Percentiles rank a stretch among this genome's conserved stretches.
phyloP scores from a whole-genome alignment of 257 asterid genomes.

The Thymus quinquecostatus region DNA sequence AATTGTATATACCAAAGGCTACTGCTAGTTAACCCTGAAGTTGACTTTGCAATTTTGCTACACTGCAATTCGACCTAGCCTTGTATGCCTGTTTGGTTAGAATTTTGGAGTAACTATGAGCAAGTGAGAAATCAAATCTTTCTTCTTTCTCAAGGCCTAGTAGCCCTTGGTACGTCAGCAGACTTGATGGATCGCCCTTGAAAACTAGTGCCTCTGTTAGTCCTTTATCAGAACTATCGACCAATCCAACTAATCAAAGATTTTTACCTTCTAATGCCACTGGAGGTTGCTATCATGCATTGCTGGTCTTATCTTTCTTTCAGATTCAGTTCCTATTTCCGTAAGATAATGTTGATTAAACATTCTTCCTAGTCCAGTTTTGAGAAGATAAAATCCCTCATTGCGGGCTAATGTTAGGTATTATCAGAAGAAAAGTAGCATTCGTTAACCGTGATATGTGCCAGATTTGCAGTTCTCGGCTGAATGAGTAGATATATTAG shows the following conservation, averaged over 20 bases:
- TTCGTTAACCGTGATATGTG: too few species aligned
- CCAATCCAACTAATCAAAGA: not conserved
- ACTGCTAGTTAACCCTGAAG: not conserved
- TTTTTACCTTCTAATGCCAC: not conserved
- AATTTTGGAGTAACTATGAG: conserved; percentile 6
- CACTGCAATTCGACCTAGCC: not conserved
- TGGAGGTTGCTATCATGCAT: not conserved
- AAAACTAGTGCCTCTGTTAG: too few species aligned
- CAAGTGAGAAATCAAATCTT: conserved; percentile 12
- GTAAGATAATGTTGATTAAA: not conserved
- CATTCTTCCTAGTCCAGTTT: not conserved
- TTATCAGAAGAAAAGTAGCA: too few species aligned
- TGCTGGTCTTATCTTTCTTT: too few species aligned
- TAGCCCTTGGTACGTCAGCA: not conserved
- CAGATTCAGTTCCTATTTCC: not conserved
- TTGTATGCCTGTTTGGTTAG: conserved; percentile 6
- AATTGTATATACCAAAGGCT: too few species aligned
- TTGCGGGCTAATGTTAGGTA: not conserved
- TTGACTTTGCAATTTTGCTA: not conserved
- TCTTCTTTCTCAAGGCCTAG: not conserved
- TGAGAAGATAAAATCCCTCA: not conserved
- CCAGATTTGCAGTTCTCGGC: not conserved
- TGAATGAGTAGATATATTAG: not conserved
- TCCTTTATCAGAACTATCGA: too few species aligned
- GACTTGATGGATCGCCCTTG: not conserved